These are phyloP conservation scores for Chaetoscypha palmicola DNA, from an alignment of 2,329 filamentous ascomycete genomes.

Conservation along the genomic window DNA sequence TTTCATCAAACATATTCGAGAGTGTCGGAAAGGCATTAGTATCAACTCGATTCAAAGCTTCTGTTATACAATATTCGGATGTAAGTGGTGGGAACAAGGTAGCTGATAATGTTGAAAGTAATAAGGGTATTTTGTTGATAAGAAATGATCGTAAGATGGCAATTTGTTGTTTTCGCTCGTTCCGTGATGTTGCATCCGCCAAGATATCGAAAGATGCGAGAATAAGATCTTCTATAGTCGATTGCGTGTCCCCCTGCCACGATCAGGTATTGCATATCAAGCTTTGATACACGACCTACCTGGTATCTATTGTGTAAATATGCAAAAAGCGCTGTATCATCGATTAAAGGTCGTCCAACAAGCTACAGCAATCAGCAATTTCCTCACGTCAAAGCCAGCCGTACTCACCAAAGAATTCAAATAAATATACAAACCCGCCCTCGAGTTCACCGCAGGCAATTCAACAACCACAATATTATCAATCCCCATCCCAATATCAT, in stretches of 20 bases:
- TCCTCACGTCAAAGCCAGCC: not conserved
- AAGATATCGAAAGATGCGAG: slow-evolving; percentile 85
- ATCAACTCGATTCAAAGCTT: slow-evolving; percentile 57
- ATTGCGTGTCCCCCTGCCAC: slow-evolving; percentile 64
- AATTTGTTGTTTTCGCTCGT: slow-evolving; percentile 50
- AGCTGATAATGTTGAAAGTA: slow-evolving; percentile 50
- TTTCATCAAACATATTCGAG: slow-evolving; percentile 55
- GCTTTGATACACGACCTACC: slow-evolving; percentile 38
- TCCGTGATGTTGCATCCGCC: slow-evolving; percentile 75
- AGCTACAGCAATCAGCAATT: slow-evolving; percentile 47
- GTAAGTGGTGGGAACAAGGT: slow-evolving; percentile 52
- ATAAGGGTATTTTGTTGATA: slow-evolving; percentile 61
- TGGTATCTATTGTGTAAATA: slow-evolving; percentile 82
- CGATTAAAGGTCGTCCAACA: slow-evolving; percentile 72
- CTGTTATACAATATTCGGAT: slow-evolving; percentile 57
- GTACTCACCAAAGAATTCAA: slow-evolving; percentile 69
- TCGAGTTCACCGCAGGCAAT: slow-evolving; percentile 64
- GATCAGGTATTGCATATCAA: slow-evolving; percentile 25
- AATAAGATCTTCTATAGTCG: slow-evolving; percentile 73
- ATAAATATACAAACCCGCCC: slow-evolving; percentile 79
- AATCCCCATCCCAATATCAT: slow-evolving; percentile 43
- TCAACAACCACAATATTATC: slow-evolving; percentile 46
- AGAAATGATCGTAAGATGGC: slow-evolving; percentile 81
- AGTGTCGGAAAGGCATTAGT: slow-evolving; percentile 56
- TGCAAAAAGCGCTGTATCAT: slow-evolving; percentile 70